Conservation (phyloP, 805 yeast genomes). For the Kodamaea sagamina region DNA sequence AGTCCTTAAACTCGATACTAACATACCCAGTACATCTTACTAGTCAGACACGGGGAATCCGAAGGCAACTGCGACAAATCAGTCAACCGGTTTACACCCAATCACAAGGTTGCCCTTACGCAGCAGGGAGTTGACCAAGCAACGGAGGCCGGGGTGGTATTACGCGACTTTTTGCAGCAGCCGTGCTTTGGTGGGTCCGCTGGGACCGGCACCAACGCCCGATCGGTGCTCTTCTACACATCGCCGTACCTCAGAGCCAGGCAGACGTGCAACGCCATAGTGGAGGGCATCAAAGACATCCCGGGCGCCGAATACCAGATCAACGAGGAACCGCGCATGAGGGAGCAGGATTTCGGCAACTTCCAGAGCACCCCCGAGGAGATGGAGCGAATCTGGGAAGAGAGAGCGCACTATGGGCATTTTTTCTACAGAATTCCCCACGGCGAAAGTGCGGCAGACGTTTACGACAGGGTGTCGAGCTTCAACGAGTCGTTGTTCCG, state of each 20-base stretch:
- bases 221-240: conserved; percentile 70
- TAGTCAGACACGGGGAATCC: conserved; percentile 90
- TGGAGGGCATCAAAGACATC: conserved; percentile 55
- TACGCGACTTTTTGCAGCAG: conserved; percentile 40
- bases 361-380: conserved; percentile 76
- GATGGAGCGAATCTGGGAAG: conserved; percentile 82
- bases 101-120: conserved; percentile 78
- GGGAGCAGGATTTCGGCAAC: conserved; percentile 95
- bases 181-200: conserved; percentile 31
- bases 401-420: conserved; percentile 80
- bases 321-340: conserved; percentile 85
- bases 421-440: conserved; percentile 84
- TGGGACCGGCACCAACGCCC: conserved; percentile 19
- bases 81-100: conserved; percentile 75
- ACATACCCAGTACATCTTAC: conserved; percentile 56
- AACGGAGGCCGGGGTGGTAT: conserved; percentile 55
- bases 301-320: conserved; percentile 50
- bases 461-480: conserved; percentile 85
- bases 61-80: conserved; percentile 86
- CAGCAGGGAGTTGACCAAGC: conserved; percentile 69
- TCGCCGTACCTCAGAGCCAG: conserved; percentile 86
- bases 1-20: conserved; percentile 4
- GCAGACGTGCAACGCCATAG: conserved; percentile 74
- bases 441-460: conserved; percentile 97
- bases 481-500: conserved; percentile 86